A percentile compares a stretch with the other conserved stretches of the same genome.
These are phyloP conservation scores for Arachis hypogaea DNA, from an alignment of 306 rosid species.

Conservation along the genomic window DNA sequence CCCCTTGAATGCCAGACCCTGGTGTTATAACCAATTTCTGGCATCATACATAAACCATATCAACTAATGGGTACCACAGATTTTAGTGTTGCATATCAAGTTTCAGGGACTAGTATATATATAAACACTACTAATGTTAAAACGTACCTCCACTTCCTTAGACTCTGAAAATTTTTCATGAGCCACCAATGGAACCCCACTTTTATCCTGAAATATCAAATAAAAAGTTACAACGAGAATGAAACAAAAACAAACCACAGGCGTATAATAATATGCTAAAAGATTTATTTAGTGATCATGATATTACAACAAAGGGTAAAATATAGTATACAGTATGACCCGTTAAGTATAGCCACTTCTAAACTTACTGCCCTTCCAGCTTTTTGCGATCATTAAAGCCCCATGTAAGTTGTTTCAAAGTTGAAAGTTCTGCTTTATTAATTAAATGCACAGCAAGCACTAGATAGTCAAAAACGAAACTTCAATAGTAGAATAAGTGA, in stretches of 20 bases:
- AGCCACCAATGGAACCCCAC: conserved; percentile 76
- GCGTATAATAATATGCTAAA: neutral
- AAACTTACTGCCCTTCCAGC: conserved; percentile 2
- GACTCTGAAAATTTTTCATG: conserved; percentile 83
- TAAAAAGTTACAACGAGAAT: conserved; percentile 9
- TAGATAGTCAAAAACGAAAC: conserved; percentile 1
- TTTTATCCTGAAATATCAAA: conserved; percentile 75
- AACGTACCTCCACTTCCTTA: conserved; percentile 88
- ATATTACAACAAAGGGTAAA: neutral
- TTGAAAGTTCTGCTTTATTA: neutral
- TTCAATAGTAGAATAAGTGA: conserved; percentile 5
- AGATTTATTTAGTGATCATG: neutral
- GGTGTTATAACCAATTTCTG: conserved; percentile 91
- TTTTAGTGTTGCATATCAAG: conserved; percentile 9
- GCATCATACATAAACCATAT: conserved; percentile 43
- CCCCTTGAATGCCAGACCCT: conserved; percentile 88
- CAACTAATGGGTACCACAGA: conserved; percentile 31
- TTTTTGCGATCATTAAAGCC: conserved; percentile 5
- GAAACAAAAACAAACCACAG: neutral
- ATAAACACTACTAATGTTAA: conserved; percentile 7
- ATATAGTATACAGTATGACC: neutral
- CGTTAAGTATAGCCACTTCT: conserved; percentile 5
- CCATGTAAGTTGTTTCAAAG: neutral
- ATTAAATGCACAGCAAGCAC: neutral
- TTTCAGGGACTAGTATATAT: conserved; percentile 13